These are phyloP conservation scores for Trichoderma afroharzianum DNA, from an alignment of 2,329 filamentous ascomycete genomes.

Conservation along the genomic window DNA sequence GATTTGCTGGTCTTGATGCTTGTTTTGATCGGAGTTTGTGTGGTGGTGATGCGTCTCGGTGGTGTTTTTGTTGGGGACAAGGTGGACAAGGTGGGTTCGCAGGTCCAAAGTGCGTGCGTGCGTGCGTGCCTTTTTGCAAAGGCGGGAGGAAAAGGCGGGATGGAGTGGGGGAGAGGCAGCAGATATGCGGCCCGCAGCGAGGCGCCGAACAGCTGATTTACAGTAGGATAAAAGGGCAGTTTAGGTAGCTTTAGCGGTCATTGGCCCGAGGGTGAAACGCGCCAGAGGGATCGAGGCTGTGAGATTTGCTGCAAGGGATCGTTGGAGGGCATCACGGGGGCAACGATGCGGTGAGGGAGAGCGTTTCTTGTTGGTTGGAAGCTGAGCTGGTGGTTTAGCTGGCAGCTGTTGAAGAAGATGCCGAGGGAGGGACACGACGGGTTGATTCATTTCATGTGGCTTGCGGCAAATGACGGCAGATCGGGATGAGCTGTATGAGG, in stretches of 20 bases:
- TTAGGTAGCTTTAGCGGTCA: background rate
- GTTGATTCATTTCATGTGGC: background rate
- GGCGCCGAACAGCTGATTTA: background rate
- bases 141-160: background rate
- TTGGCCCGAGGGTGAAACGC: background rate
- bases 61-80: background rate
- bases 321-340: background rate
- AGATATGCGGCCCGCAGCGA: background rate
- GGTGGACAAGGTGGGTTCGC: background rate
- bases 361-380: background rate
- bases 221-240: background rate
- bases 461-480: background rate
- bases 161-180: background rate
- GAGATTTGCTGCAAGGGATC: background rate
- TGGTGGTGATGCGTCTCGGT: background rate
- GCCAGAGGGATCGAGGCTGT: background rate
- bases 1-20: background rate
- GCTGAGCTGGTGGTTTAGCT: background rate
- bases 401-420: background rate
- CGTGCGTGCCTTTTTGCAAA: background rate
- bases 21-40: background rate
- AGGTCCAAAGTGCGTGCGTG: background rate
- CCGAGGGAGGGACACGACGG: background rate
- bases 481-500: background rate
- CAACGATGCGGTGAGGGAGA: background rate